Conservation (phyloP, 768 basidiomycete species). For the Chlorophyllum brunneum region DNA sequence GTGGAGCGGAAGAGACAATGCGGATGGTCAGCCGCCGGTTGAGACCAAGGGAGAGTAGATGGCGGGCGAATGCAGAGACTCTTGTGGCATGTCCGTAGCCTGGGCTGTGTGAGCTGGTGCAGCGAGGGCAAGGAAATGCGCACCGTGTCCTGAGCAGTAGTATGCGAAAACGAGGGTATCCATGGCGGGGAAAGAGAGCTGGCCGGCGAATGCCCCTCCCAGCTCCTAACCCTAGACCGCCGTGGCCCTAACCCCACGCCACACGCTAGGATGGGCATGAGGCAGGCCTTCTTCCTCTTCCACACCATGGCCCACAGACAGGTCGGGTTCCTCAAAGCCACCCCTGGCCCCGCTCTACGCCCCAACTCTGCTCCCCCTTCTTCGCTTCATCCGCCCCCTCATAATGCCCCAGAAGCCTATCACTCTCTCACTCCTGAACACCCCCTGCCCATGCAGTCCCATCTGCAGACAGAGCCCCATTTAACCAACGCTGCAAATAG, state of each 20-base stretch:
- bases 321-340: background rate
- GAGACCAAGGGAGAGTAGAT: slow-evolving; percentile 46
- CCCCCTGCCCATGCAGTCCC: background rate
- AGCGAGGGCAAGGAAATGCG: slow-evolving; percentile 16
- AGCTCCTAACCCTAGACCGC: slow-evolving; percentile 18
- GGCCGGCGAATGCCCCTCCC: background rate
- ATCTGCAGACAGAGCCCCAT: background rate
- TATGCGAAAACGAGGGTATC: slow-evolving; percentile 46
- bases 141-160: slow-evolving; percentile 77
- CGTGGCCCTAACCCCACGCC: slow-evolving; percentile 2
- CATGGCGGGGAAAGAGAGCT: background rate
- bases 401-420: background rate
- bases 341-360: background rate
- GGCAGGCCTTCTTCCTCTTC: background rate
- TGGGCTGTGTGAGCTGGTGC: slow-evolving; percentile 20
- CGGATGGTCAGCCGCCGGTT: slow-evolving; percentile 43
- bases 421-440: background rate
- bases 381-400: background rate
- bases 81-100: slow-evolving; percentile 86
- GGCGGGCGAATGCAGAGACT: slow-evolving; percentile 67
- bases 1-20: slow-evolving; percentile 73
- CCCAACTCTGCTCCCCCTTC: slow-evolving; percentile 5
- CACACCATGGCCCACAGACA: slow-evolving; percentile 8
- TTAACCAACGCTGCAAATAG: background rate
- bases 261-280: slow-evolving; percentile 5